These are phyloP conservation scores for Pichia paraexigua DNA, from an alignment of 805 yeast genomes.

Conservation along the genomic window DNA sequence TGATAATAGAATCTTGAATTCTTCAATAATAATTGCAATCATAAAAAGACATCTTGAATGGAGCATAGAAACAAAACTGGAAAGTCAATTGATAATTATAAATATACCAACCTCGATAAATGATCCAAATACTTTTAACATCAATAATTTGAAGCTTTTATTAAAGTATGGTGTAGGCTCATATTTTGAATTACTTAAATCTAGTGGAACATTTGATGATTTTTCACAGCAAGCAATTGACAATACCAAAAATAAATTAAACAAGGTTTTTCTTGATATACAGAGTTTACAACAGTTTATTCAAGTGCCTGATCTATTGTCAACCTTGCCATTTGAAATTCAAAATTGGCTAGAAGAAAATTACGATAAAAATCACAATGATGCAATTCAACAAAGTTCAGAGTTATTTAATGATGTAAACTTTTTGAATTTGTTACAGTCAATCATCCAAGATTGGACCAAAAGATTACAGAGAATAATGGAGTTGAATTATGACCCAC, in stretches of 20 bases:
- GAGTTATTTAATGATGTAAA: constrained; percentile 39
- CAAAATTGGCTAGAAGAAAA: constrained; percentile 29
- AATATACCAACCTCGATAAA: background rate
- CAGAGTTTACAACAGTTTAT: constrained; percentile 61
- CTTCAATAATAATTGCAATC: background rate
- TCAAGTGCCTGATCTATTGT: constrained; percentile 55
- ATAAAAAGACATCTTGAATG: background rate
- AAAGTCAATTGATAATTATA: background rate
- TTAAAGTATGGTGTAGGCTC: constrained; percentile 61
- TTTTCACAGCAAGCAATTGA: constrained; percentile 30
- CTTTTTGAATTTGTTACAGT: constrained; percentile 63
- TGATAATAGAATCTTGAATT: background rate
- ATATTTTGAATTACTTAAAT: constrained; percentile 48
- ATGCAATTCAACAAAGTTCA: constrained; percentile 13
- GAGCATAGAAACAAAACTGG: background rate
- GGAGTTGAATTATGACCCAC: constrained; percentile 41
- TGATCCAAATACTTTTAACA: background rate
- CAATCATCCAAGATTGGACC: constrained; percentile 67
- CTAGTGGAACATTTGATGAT: constrained; percentile 6
- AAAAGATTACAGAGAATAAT: constrained; percentile 52
- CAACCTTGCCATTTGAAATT: constrained; percentile 45
- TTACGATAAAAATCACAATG: constrained; percentile 6
- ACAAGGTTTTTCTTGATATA: constrained; percentile 59
- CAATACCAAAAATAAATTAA: constrained; percentile 52
- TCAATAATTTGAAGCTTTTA: constrained; percentile 50